A percentile compares a stretch with the other conserved stretches of the same genome.
These are phyloP conservation scores for Yamadazyma songkhlaensis DNA, from an alignment of 1,139 yeast species.

Conservation along the genomic window DNA sequence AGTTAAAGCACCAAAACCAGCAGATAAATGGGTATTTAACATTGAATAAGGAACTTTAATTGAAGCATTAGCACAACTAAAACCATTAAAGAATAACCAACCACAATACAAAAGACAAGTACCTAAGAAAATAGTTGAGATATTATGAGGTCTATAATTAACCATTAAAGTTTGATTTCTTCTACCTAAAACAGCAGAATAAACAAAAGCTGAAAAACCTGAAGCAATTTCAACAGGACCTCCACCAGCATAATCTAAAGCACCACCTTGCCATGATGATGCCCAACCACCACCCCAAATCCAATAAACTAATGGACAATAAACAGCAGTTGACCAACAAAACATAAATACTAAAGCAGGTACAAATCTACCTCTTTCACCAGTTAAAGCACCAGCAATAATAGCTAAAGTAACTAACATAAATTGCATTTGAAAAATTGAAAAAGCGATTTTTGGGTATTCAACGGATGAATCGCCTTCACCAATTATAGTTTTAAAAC, in stretches of 20 bases:
- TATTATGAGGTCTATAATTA: conserved; percentile 93
- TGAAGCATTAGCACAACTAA: conserved; percentile 66
- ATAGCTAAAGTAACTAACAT: conserved; percentile 87
- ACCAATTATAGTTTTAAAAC: conserved; percentile 70
- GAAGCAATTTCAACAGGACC: conserved; percentile 94
- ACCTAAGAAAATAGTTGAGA: conserved; percentile 79
- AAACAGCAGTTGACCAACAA: conserved; percentile 87
- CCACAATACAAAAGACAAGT: conserved; percentile 66
- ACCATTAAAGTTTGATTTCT: conserved; percentile 81
- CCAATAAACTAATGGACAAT: conserved; percentile 94
- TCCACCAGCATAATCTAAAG: conserved; percentile 94
- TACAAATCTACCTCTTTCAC: conserved; percentile 86
- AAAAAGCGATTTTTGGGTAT: conserved; percentile 83
- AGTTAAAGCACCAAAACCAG: conserved; percentile 85
- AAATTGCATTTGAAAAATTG: conserved; percentile 89
- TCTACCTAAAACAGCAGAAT: conserved; percentile 77
- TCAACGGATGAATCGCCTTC: conserved; percentile 37
- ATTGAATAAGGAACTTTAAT: conserved; percentile 77
- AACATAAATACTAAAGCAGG: conserved; percentile 84
- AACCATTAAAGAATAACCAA: conserved; percentile 89
- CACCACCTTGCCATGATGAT: conserved; percentile 69
- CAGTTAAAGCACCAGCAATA: conserved; percentile 84
- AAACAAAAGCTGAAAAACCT: conserved; percentile 88
- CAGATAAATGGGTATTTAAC: conserved; percentile 88
- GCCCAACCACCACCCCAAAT: conserved; percentile 98